Evolutionary conservation across 75 land plant species (phyloP).

Genomic region (Pseudotsuga menziesii): DNA sequence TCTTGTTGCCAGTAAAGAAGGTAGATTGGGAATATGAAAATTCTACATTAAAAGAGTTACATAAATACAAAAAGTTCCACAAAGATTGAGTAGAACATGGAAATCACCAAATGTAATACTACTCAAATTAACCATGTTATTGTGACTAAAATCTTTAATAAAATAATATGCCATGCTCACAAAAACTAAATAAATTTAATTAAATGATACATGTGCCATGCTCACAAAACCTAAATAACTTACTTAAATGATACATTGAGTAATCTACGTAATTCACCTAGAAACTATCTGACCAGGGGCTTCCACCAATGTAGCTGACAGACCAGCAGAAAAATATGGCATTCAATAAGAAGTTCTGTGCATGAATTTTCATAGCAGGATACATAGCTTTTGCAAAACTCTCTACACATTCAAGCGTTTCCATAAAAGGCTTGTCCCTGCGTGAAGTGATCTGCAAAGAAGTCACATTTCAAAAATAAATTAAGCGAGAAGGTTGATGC

Average conservation of each 20-base stretch:
- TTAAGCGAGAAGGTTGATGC: too few species aligned
- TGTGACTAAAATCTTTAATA: neutral
- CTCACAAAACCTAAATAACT: neutral
- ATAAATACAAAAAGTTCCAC: neutral
- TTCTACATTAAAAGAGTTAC: neutral
- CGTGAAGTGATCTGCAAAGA: slow-evolving; percentile 76
- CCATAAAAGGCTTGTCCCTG: slow-evolving; percentile 69
- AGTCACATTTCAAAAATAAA: neutral
- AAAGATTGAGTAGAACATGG: neutral
- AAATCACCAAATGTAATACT: neutral
- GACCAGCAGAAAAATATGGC: slow-evolving; percentile 79
- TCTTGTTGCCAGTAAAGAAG: slow-evolving; percentile 69
- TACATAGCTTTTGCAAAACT: slow-evolving; percentile 93
- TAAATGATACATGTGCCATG: neutral
- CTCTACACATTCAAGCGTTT: slow-evolving; percentile 92
- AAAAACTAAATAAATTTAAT: neutral
- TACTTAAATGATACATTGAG: neutral
- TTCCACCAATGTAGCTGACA: slow-evolving; percentile 64
- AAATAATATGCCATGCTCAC: neutral
- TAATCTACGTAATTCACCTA: slow-evolving; percentile 37
- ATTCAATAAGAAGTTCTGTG: slow-evolving; percentile 71
- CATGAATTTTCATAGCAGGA: slow-evolving; percentile 69
- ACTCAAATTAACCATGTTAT: neutral
- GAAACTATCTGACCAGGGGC: slow-evolving; percentile 73
- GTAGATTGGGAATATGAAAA: slow-evolving; percentile 50